Conservation (phyloP, 108 stramenopile genomes). For the Cylindrotheca closterium region DNA sequence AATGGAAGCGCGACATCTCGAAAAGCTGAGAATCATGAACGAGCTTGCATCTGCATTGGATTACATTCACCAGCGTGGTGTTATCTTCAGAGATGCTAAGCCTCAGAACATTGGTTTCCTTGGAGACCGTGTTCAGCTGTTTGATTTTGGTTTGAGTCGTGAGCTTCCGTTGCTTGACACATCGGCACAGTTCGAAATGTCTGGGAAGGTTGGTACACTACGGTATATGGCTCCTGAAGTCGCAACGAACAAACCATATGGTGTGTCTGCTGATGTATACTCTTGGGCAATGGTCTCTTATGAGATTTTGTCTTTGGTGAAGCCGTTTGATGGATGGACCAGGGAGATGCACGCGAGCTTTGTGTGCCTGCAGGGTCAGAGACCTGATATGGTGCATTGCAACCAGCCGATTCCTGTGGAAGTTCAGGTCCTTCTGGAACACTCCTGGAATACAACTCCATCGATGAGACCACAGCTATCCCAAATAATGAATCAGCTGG, state of each 20-base stretch:
- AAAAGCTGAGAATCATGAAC: slow-evolving; percentile 27
- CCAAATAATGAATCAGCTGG: slow-evolving; percentile 21
- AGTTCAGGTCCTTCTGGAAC: slow-evolving; percentile 26
- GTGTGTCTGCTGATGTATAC: slow-evolving; percentile 66
- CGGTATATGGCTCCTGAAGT: slow-evolving; percentile 84
- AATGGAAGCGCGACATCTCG: slow-evolving; percentile 16
- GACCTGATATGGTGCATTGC: slow-evolving; percentile 28
- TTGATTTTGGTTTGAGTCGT: slow-evolving; percentile 84
- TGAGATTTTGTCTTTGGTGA: slow-evolving; percentile 56
- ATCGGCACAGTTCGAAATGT: slow-evolving; percentile 41
- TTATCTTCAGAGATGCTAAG: slow-evolving; percentile 77
- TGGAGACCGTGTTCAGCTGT: slow-evolving; percentile 66
- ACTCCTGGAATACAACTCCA: slow-evolving; percentile 27
- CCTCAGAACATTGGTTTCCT: slow-evolving; percentile 50
- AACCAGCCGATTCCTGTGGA: slow-evolving; percentile 21
- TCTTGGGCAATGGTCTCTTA: slow-evolving; percentile 69
- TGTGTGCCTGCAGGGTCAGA: slow-evolving; percentile 46
- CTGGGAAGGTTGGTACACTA: slow-evolving; percentile 58
- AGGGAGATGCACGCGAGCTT: slow-evolving; percentile 73
- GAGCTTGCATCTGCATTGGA: slow-evolving; percentile 63
- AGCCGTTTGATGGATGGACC: slow-evolving; percentile 70
- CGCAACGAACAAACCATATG: slow-evolving; percentile 54
- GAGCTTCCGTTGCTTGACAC: slow-evolving; percentile 58
- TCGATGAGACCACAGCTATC: slow-evolving; percentile 22
- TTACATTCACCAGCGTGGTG: slow-evolving; percentile 61